These are phyloP conservation scores for Xylona heveae DNA, from an alignment of 495 filamentous ascomycete genomes.

Conservation along the genomic window DNA sequence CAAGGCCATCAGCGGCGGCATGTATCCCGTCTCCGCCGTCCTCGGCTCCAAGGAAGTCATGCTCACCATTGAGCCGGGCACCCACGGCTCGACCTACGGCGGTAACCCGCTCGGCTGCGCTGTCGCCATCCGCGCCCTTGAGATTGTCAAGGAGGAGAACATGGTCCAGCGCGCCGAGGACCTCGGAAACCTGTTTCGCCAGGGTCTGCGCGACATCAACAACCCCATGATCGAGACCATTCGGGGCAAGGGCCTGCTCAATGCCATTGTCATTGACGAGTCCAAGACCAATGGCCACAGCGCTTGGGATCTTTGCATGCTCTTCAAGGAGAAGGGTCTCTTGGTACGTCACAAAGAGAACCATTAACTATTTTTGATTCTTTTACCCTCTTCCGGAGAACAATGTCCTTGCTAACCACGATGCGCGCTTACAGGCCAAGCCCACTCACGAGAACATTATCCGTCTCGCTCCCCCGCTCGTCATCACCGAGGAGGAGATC, in stretches of 20 bases:
- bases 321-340: slow-evolving; percentile 89
- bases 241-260: slow-evolving; percentile 83
- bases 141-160: slow-evolving; percentile 79
- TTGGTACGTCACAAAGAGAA: slow-evolving; percentile 38
- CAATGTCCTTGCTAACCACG: slow-evolving; percentile 13
- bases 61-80: slow-evolving; percentile 92
- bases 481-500: slow-evolving; percentile 34
- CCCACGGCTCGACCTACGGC: slow-evolving; percentile 92
- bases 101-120: slow-evolving; percentile 96
- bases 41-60: slow-evolving; percentile 79
- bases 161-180: slow-evolving; percentile 63
- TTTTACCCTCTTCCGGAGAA: slow-evolving; percentile 2
- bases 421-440: slow-evolving; percentile 49
- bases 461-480: slow-evolving; percentile 32
- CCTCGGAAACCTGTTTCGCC: slow-evolving; percentile 68
- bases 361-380: slow-evolving; percentile 14
- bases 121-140: slow-evolving; percentile 87
- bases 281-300: slow-evolving; percentile 58
- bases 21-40: slow-evolving; percentile 96
- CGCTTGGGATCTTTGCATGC: slow-evolving; percentile 93
- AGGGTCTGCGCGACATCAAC: slow-evolving; percentile 46
- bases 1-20: slow-evolving; percentile 93
- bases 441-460: slow-evolving; percentile 96
- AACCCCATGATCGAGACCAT: slow-evolving; percentile 65
- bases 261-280: slow-evolving; percentile 95